Evolutionary conservation across 106 monocot genomes (phyloP).

Genomic region (Dioscorea zingiberensis): DNA sequence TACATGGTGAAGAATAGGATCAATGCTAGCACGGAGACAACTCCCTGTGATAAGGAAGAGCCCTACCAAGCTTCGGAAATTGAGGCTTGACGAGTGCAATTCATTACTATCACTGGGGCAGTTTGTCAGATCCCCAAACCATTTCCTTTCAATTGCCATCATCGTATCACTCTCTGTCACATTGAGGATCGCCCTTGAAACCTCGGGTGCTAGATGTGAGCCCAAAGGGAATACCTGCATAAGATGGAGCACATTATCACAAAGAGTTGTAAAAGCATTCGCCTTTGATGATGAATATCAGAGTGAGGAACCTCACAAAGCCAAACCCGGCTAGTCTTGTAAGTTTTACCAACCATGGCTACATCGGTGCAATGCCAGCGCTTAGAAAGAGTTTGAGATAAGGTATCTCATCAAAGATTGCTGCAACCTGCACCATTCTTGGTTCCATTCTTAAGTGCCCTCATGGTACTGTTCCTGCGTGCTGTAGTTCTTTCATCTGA

Average conservation of each 20-base stretch:
- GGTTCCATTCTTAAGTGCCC: conserved; percentile 36
- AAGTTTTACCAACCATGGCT: conserved; percentile 40
- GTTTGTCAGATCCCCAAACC: conserved; percentile 40
- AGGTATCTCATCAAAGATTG: conserved; percentile 58
- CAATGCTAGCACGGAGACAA: conserved; percentile 33
- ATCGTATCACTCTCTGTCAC: conserved; percentile 52
- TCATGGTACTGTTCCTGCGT: conserved; percentile 25
- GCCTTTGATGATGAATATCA: background rate
- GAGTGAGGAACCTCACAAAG: conserved; percentile 33
- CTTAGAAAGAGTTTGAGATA: conserved; percentile 56
- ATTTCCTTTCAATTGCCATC: conserved; percentile 43
- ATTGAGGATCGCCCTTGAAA: conserved; percentile 57
- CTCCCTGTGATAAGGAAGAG: conserved; percentile 77
- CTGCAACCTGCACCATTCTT: conserved; percentile 26
- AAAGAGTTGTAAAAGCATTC: background rate
- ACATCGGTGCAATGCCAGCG: conserved; percentile 17
- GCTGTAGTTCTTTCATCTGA: conserved; percentile 10
- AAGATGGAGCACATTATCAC: background rate
- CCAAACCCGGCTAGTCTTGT: conserved; percentile 51
- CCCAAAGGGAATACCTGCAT: conserved; percentile 57
- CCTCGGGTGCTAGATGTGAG: conserved; percentile 44
- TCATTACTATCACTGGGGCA: conserved; percentile 22
- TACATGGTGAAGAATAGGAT: conserved; percentile 28
- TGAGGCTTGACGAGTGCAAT: conserved; percentile 36
- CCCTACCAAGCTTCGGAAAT: conserved; percentile 51